phyloP scores from a whole-genome alignment of 495 filamentous ascomycete species.

The Arthonia radiata region DNA sequence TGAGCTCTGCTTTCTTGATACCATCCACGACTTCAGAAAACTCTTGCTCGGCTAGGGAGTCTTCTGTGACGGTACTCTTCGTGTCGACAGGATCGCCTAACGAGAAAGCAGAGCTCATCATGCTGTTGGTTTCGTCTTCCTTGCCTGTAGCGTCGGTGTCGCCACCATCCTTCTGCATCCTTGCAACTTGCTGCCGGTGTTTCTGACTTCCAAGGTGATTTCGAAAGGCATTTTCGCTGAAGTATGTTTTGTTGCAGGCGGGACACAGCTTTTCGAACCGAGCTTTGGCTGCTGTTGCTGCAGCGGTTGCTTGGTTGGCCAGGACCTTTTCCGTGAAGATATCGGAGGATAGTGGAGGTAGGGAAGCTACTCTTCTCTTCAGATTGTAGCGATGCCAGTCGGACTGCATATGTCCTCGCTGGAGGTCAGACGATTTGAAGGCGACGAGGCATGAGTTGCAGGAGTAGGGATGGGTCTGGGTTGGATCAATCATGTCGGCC shows the following conservation, averaged over 20 bases:
- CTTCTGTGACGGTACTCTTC: slow-evolving; percentile 9
- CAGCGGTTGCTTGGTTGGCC: slow-evolving; percentile 64
- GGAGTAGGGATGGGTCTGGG: slow-evolving; percentile 81
- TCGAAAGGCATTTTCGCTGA: slow-evolving; percentile 79
- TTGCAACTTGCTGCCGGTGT: slow-evolving; percentile 45
- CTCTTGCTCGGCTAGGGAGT: slow-evolving; percentile 40
- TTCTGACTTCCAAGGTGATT: slow-evolving; percentile 86
- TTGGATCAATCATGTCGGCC: too few species aligned
- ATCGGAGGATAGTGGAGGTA: slow-evolving; percentile 81
- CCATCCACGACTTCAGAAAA: slow-evolving; percentile 55
- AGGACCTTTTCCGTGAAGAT: slow-evolving; percentile 90
- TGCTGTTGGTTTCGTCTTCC: slow-evolving; percentile 50
- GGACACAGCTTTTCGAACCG: slow-evolving; percentile 65
- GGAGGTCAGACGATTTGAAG: slow-evolving; percentile 79
- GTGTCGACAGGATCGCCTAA: slow-evolving; percentile 53
- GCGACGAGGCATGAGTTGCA: slow-evolving; percentile 97
- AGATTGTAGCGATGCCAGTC: slow-evolving; percentile 99
- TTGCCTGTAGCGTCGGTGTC: too few species aligned
- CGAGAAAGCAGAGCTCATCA: slow-evolving; percentile 79
- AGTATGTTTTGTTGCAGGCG: slow-evolving; percentile 77
- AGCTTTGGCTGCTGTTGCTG: slow-evolving; percentile 65
- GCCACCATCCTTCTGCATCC: slow-evolving; percentile 11
- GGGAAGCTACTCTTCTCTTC: slow-evolving; percentile 75
- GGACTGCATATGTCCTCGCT: slow-evolving; percentile 82
- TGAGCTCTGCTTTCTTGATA: slow-evolving; percentile 46